Base-by-base conservation (phyloP, 805 yeast genomes). In the Maudiozyma barnettii region DNA sequence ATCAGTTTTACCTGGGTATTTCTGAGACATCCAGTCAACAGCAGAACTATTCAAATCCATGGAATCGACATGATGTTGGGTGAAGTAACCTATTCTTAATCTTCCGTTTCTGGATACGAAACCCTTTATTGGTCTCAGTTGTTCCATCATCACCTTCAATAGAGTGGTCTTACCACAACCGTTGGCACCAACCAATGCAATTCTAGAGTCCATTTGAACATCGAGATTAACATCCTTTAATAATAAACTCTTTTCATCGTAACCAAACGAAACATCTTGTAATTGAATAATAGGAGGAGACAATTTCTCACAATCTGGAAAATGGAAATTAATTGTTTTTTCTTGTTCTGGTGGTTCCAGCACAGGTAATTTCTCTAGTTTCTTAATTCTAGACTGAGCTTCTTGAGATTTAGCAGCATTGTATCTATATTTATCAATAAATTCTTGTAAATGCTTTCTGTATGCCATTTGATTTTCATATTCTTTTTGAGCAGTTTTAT, bases 131-230 rank as follows among this genome's bases (percentile, higher is more conserved):
- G 99, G 97, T 20, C 71, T 70, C 45, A 84, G 69, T 54, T 73
- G 78, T 52, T 86, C 96, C 78, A 90, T 81, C 56, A 93, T 72
- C 39, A 93, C 71, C 65, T 91, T 91, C 61, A 93, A 75, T 51
- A 93, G 72, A 2, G 99, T 93, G 10, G 99, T 90, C 67, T 93
- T 93, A 84, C 99, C 99, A 63, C 96, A 87, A 72, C 99, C 99
- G 65, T 93, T 93, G 50, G 97, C 98, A 76, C 99, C 99, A 50
- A 93, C 96, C 50, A 93, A 74, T 0, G 98, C 99, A 58, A 93
- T 85, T 66, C 99, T 78, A 1, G 97, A 89, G 59, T 90, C 86
- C 86, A 91, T 74, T 66, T 87, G 95, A 46, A 93, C 87, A 55
- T 88, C 95, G 51, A 93, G 66, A 55, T 90, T 95, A 39, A 90